phyloP scores from a whole-genome alignment of 2,329 filamentous ascomycete species.

The Alternaria panax region DNA sequence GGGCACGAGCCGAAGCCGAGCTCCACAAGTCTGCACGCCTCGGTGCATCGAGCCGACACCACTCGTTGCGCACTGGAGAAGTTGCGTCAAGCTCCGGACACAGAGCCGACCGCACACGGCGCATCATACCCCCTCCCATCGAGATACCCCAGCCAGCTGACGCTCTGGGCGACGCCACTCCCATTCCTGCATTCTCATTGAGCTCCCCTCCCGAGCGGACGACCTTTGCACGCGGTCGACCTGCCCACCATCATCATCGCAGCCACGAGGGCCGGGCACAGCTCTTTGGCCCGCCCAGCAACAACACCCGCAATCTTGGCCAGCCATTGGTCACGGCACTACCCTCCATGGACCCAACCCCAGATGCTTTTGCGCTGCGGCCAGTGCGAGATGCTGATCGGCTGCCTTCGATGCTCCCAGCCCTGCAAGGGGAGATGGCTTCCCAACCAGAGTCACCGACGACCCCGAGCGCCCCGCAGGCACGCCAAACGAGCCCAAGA shows the following conservation, averaged over 20 bases:
- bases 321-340: constrained; percentile 74
- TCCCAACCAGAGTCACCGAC: constrained; percentile 83
- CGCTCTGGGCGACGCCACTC: constrained; percentile 66
- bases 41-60: constrained; percentile 49
- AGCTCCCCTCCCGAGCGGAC: constrained; percentile 76
- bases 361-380: constrained; percentile 76
- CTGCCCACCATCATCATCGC: constrained; percentile 59
- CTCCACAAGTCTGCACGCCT: constrained; percentile 66
- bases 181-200: constrained; percentile 68
- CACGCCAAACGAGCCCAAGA: constrained; percentile 48
- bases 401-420: constrained; percentile 85
- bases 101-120: constrained; percentile 61
- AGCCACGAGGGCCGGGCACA: constrained; percentile 56
- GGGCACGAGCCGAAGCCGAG: constrained; percentile 84
- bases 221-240: constrained; percentile 66
- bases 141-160: constrained; percentile 69
- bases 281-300: constrained; percentile 37
- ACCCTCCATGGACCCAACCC: constrained; percentile 68
- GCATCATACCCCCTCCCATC: constrained; percentile 85
- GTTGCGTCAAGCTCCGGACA: constrained; percentile 47
- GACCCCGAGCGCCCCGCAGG: constrained; percentile 48
- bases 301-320: constrained; percentile 56
- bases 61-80: constrained; percentile 52
- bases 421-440: constrained; percentile 67
- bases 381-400: constrained; percentile 86